These are phyloP conservation scores for Verticillium nonalfalfae DNA, from an alignment of 2,329 filamentous ascomycete genomes.

Conservation along the genomic window DNA sequence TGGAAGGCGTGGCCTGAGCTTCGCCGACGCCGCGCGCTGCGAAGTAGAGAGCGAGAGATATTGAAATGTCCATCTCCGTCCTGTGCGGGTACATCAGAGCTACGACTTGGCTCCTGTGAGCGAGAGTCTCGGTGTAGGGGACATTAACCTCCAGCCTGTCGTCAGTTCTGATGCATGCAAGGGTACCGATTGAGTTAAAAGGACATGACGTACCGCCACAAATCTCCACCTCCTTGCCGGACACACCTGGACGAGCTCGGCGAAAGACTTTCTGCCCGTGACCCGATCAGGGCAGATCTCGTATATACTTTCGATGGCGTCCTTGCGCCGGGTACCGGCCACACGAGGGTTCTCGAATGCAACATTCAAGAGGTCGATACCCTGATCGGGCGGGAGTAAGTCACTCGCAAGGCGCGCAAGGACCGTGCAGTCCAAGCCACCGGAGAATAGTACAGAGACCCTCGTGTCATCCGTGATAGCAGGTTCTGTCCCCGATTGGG, in stretches of 20 bases:
- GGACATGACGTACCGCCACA: constrained; percentile 48
- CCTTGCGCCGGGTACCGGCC: constrained; percentile 43
- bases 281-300: constrained; percentile 86
- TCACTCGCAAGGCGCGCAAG: constrained; percentile 77
- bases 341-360: constrained; percentile 91
- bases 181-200: background rate
- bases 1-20: constrained; percentile 23
- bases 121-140: constrained; percentile 67
- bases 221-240: constrained; percentile 75
- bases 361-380: constrained; percentile 87
- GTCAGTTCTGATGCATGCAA: background rate
- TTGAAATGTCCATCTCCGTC: constrained; percentile 98
- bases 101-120: constrained; percentile 64
- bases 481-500: constrained; percentile 17
- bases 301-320: constrained; percentile 42
- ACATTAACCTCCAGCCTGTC: constrained; percentile 57
- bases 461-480: constrained; percentile 33
- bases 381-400: constrained; percentile 59
- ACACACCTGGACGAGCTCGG: constrained; percentile 67
- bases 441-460: constrained; percentile 84
- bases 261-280: constrained; percentile 74
- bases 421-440: constrained; percentile 87
- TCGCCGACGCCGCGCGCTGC: constrained; percentile 67
- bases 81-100: constrained; percentile 86
- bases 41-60: constrained; percentile 91